Evolutionary conservation across 768 basidiomycete species (phyloP).

Genomic region (Trametes elegans): DNA sequence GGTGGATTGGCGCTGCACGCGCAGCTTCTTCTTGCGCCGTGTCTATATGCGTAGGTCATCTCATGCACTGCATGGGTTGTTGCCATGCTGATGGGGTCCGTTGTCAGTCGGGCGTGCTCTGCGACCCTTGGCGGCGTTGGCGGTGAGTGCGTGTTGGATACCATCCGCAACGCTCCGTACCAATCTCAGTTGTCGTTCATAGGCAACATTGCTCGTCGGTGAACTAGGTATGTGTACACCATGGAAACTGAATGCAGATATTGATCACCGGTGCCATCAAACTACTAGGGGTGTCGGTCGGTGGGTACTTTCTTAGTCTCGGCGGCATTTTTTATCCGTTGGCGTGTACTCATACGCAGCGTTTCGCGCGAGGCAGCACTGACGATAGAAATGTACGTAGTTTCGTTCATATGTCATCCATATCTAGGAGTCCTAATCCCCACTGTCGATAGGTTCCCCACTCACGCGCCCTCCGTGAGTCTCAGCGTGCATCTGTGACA

Average conservation of each 20-base stretch:
- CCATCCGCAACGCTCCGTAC: background rate
- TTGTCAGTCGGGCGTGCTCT: background rate
- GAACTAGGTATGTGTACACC: too few species aligned
- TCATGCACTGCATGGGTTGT: background rate
- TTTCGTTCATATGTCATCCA: too few species aligned
- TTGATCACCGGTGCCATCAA: too few species aligned
- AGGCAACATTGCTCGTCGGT: background rate
- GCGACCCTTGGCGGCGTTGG: background rate
- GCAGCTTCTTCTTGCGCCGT: constrained; percentile 5
- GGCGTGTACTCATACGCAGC: too few species aligned
- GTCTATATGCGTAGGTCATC: background rate
- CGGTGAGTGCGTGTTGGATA: background rate
- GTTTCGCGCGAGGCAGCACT: background rate
- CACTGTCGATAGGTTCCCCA: background rate
- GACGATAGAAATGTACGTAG: background rate
- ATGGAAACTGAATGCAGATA: too few species aligned
- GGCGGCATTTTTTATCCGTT: background rate
- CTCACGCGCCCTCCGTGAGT: background rate
- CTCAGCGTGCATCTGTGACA: constrained; percentile 2
- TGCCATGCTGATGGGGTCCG: background rate
- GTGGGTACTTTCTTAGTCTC: background rate
- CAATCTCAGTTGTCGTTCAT: background rate
- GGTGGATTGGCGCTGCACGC: background rate
- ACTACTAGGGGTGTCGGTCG: too few species aligned
- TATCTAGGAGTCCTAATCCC: background rate